Conservation (phyloP, 257 asterid genomes). For the Linderniella brevidens region DNA sequence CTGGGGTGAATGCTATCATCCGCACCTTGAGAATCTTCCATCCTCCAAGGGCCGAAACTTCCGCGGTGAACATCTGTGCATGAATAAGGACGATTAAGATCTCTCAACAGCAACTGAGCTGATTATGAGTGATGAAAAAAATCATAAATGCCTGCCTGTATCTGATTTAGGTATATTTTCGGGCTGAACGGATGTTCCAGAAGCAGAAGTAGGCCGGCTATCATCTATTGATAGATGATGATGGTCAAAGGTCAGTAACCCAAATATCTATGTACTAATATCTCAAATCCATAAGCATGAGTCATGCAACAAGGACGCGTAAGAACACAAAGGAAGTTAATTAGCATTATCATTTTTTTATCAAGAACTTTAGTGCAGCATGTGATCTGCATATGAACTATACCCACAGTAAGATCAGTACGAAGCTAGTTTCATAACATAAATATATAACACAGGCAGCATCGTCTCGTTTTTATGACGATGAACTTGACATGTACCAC, state of each 20-base stretch:
- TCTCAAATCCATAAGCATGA: no score
- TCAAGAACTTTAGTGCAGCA: no score
- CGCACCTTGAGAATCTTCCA: slow-evolving; percentile 29
- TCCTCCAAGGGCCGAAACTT: slow-evolving; percentile 39
- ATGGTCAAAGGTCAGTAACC: slow-evolving; percentile 14
- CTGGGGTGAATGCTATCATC: slow-evolving; percentile 40
- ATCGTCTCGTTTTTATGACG: no score
- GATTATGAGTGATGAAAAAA: slow-evolving; percentile 9
- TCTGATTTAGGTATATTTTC: slow-evolving; percentile 29
- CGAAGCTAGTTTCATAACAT: no score
- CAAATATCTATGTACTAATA: background rate
- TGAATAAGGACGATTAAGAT: slow-evolving; percentile 10
- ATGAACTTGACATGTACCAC: no score
- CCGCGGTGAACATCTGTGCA: slow-evolving; percentile 40
- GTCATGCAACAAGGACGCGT: no score
- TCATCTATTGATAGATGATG: slow-evolving; percentile 36
- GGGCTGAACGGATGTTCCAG: slow-evolving; percentile 26
- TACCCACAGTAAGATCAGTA: no score
- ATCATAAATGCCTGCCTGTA: slow-evolving; percentile 32
- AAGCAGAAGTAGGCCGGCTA: slow-evolving; percentile 61
- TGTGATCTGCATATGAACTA: no score
- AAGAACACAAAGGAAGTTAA: no score
- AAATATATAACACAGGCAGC: no score
- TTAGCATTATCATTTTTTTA: no score
- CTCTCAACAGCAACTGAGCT: slow-evolving; percentile 2